Evolutionary conservation across 805 yeast genomes (phyloP).

Genomic region (Kuraishia floccosa): DNA sequence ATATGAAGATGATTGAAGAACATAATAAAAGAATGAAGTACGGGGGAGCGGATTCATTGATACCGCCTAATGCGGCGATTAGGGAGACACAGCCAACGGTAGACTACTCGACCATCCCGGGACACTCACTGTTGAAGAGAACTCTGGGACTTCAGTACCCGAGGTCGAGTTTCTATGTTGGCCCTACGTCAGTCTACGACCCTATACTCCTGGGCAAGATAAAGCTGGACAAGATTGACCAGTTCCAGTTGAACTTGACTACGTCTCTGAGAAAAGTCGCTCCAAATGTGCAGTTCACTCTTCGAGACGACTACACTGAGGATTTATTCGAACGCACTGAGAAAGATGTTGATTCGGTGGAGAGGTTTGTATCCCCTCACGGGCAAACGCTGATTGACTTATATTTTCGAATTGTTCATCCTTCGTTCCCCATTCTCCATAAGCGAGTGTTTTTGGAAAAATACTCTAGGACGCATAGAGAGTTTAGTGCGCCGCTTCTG

Average conservation of each 20-base stretch:
- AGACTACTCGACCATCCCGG: constrained; percentile 55
- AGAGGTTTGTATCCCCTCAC: constrained; percentile 81
- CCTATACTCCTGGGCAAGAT: constrained; percentile 54
- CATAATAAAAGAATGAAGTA: constrained; percentile 16
- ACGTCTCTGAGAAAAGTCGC: constrained; percentile 73
- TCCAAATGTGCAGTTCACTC: constrained; percentile 59
- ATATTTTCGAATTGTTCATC: constrained; percentile 80
- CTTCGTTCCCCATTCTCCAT: constrained; percentile 84
- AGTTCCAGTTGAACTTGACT: constrained; percentile 58
- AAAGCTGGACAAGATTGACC: constrained; percentile 62
- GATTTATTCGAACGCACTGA: constrained; percentile 59
- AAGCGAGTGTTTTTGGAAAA: constrained; percentile 87
- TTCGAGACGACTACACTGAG: constrained; percentile 73
- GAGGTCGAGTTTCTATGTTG: constrained; percentile 79
- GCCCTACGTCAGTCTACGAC: constrained; percentile 83
- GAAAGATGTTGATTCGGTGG: constrained; percentile 73
- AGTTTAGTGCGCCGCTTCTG: constrained; percentile 79
- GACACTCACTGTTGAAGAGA: constrained; percentile 53
- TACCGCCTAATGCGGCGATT: constrained; percentile 26
- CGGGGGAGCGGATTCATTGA: constrained; percentile 20
- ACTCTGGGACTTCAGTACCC: constrained; percentile 79
- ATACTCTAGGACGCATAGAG: constrained; percentile 82
- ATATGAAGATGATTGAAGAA: constrained; percentile 10
- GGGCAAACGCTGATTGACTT: constrained; percentile 74
- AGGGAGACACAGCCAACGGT: constrained; percentile 49